phyloP scores from a whole-genome alignment of 1,284 basidiomycete genomes.

The Apiotrichum brassicae region DNA sequence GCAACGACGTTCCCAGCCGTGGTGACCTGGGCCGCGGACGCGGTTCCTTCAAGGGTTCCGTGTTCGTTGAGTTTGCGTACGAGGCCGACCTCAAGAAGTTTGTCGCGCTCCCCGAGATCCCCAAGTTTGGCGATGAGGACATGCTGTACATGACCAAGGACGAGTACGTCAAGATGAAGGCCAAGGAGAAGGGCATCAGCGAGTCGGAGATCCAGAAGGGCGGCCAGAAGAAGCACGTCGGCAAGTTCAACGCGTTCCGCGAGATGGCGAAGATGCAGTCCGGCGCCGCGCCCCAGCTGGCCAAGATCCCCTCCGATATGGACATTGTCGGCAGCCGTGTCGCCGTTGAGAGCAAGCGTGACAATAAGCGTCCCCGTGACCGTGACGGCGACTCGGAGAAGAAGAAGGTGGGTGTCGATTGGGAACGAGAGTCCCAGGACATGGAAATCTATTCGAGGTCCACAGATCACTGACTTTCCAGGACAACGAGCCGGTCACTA shows the following conservation, averaged over 20 bases:
- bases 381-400: slow-evolving; percentile 41
- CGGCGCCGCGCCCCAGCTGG: slow-evolving; percentile 30
- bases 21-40: slow-evolving; percentile 54
- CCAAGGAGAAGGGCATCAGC: slow-evolving; percentile 80
- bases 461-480: too few relatives aligned
- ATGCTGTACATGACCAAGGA: slow-evolving; percentile 86
- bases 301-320: slow-evolving; percentile 36
- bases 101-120: slow-evolving; percentile 71
- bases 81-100: slow-evolving; percentile 67
- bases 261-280: slow-evolving; percentile 58
- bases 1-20: slow-evolving; percentile 53
- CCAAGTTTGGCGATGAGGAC: slow-evolving; percentile 64
- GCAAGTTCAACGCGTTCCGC: slow-evolving; percentile 79
- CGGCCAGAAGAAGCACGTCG: slow-evolving; percentile 30
- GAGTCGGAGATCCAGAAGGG: slow-evolving; percentile 52
- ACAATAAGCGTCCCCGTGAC: slow-evolving; percentile 39
- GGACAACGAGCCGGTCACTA: slow-evolving; percentile 44
- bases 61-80: slow-evolving; percentile 85
- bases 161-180: slow-evolving; percentile 93
- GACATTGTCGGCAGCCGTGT: slow-evolving; percentile 34
- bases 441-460: too few relatives aligned
- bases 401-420: slow-evolving; percentile 39
- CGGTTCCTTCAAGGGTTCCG: slow-evolving; percentile 77
- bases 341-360: neutral
- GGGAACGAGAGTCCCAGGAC: neutral